phyloP scores from a whole-genome alignment of 306 rosid genomes.

The Rosa persica region DNA sequence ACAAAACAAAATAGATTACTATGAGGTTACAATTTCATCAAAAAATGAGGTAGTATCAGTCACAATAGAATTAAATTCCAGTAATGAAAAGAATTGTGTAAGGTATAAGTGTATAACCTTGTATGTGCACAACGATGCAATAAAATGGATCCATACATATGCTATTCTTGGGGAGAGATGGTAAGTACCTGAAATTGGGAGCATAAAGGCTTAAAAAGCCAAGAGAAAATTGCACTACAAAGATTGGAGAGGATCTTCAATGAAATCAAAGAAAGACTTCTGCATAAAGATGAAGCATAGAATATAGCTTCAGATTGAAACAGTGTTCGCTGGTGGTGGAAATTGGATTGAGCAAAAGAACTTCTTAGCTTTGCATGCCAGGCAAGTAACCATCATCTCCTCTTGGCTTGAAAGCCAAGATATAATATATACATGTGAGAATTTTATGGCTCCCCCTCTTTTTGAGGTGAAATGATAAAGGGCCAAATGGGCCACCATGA shows the following conservation, averaged over 20 bases:
- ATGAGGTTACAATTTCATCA: not conserved
- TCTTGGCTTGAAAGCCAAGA: conserved; percentile 73
- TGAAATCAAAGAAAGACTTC: conserved; percentile 3
- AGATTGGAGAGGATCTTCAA: not conserved
- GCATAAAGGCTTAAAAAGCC: conserved; percentile 27
- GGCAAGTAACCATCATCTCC: conserved; percentile 59
- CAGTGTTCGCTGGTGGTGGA: not conserved
- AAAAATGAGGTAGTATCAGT: not conserved
- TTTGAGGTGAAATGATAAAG: conserved; percentile 22
- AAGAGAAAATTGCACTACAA: conserved; percentile 8
- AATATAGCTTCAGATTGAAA: conserved; percentile 16
- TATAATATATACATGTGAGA: conserved; percentile 21
- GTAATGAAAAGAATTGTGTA: not conserved
- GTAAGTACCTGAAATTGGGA: conserved; percentile 27
- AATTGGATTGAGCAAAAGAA: conserved; percentile 28
- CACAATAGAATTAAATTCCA: not conserved
- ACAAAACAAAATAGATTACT: not conserved
- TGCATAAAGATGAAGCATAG: conserved; percentile 22
- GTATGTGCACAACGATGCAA: not conserved
- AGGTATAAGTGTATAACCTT: not conserved
- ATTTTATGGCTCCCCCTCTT: conserved; percentile 14
- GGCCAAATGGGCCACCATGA: conserved; percentile 17
- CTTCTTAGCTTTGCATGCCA: conserved; percentile 52
- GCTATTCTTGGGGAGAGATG: not conserved
- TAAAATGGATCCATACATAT: not conserved